Evolutionary conservation across 306 rosid genomes (phyloP), one percentile per base, ranked within the genome.

Genomic region (Quercus aquifolioides): DNA sequence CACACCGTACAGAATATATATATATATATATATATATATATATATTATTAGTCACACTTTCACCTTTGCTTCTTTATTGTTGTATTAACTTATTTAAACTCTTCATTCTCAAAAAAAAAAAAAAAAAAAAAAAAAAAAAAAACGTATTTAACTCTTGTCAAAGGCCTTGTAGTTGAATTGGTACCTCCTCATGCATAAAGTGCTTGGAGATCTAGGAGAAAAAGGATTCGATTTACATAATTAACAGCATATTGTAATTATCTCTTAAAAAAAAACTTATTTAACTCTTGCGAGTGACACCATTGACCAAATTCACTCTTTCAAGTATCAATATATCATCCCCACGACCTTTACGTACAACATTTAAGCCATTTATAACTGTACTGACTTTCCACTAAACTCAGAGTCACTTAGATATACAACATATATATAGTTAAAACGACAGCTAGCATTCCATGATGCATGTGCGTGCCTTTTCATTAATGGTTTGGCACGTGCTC

Each of bases 311-410:
- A 21, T 30, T 19, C 17, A 19, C 55, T 35, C 59, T 38, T 71
- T 14, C 73, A 1, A 65, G 7, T 65, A 30, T 62, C 65, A 62
- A 1, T 30, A 13, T 65, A 30, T 62, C 73, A 62, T 21, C 25
- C 23, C 30, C 26, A 73, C 70, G 49, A 21, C 74, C 69, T 82
- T 76, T 54, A 59, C 56, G 26, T 43, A 54, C 56, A 23, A 65
- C 63, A 65, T 54, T 54, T 31, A 60, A 70, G 54, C 73, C 76
- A 70, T 58, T 55, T 6, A 1, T 14, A 30, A 20, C 57, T 19
- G 35, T 26, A 73, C 52, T 23, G 68, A 76, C 63, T 74, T 54
- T 62, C 76, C 82, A 74, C 74, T 74, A 74, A 46, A 57, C 68
- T 18, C 67, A 73, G 13, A 55, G 64, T 41, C 72, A 64, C 49